A percentile compares a stretch with the other conserved stretches of the same genome.
phyloP scores from a whole-genome alignment of 305 asterid species.

The Fraxinus dipetala region DNA sequence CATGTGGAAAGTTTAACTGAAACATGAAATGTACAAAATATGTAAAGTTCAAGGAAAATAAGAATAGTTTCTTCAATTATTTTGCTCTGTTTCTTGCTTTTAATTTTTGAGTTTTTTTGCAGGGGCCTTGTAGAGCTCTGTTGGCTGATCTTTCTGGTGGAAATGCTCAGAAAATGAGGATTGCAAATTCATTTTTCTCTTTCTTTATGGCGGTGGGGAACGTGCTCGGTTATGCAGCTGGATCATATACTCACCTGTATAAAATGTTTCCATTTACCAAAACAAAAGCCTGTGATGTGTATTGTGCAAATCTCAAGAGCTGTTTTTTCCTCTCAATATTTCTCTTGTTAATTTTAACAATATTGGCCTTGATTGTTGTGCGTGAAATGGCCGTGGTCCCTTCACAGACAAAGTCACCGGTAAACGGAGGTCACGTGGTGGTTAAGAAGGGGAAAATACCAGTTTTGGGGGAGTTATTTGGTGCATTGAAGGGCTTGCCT shows the following conservation, averaged over 20 bases:
- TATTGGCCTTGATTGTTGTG: conserved; percentile 28
- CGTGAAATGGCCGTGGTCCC: conserved; percentile 13
- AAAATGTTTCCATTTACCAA: conserved; percentile 39
- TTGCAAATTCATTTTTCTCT: conserved; percentile 38
- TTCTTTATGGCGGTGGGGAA: conserved; percentile 59
- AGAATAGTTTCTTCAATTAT: background rate
- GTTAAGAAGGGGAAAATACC: conserved; percentile 16
- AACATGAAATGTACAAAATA: background rate
- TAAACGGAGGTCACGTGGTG: background rate
- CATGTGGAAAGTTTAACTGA: background rate
- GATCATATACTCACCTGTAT: conserved; percentile 34
- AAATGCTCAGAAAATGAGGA: conserved; percentile 25
- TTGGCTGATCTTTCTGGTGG: conserved; percentile 48
- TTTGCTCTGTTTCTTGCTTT: background rate
- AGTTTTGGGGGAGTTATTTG: conserved; percentile 37
- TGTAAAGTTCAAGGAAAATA: background rate
- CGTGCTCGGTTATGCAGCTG: conserved; percentile 50
- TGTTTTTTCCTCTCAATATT: conserved; percentile 44
- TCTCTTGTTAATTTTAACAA: conserved; percentile 29
- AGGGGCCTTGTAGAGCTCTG: conserved; percentile 53
- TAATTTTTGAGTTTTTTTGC: background rate
- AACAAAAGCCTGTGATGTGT: conserved; percentile 47
- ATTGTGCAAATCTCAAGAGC: conserved; percentile 50
- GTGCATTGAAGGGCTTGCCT: conserved; percentile 37
- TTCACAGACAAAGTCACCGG: background rate